phyloP scores from a whole-genome alignment of 257 asterid genomes.

The Scutellaria galericulata region DNA sequence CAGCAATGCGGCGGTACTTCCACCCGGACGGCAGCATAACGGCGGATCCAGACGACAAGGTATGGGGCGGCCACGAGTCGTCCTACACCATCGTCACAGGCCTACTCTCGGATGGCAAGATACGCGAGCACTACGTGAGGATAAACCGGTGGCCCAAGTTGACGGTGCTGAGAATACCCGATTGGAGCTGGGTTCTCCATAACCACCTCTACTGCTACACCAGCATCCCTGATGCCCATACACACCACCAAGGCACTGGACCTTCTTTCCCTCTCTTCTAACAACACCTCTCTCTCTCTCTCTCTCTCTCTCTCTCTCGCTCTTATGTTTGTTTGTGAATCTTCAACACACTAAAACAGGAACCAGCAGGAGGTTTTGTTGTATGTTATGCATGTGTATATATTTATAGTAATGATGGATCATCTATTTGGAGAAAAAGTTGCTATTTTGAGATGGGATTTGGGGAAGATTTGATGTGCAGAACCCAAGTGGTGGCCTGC shows the following conservation, averaged over 20 bases:
- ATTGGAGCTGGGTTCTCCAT: constrained; percentile 81
- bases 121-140: constrained; percentile 78
- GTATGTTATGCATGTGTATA: too few species aligned
- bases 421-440: neutral
- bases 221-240: constrained; percentile 67
- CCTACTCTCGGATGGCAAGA: constrained; percentile 54
- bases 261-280: constrained; percentile 41
- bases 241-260: constrained; percentile 56
- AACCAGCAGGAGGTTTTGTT: neutral
- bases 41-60: constrained; percentile 64
- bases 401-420: neutral
- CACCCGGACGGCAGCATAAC: constrained; percentile 81
- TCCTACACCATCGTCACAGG: constrained; percentile 77
- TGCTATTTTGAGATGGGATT: neutral
- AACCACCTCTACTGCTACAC: constrained; percentile 58
- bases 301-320: too few species aligned
- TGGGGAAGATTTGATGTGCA: too few species aligned
- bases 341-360: neutral
- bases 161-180: constrained; percentile 57
- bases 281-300: too few species aligned
- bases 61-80: constrained; percentile 95
- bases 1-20: constrained; percentile 68
- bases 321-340: neutral
- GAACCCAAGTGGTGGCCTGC: too few species aligned
- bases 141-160: constrained; percentile 77